phyloP scores from a whole-genome alignment of 257 asterid genomes.

The Coffea canephora region DNA sequence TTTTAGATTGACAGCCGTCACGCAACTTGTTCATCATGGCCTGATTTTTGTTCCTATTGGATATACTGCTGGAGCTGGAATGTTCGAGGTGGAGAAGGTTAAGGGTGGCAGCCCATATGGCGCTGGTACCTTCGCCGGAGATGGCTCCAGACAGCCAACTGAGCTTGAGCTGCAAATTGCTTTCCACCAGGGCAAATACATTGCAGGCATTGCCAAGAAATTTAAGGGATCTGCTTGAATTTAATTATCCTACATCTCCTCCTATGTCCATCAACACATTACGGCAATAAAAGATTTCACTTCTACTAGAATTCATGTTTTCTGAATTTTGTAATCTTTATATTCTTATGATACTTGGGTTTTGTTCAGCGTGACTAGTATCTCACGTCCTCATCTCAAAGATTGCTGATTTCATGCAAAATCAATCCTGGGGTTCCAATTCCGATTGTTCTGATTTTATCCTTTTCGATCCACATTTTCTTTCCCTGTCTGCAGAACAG shows the following conservation, averaged over 20 bases:
- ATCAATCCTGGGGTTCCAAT: too few relatives aligned
- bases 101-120: slow-evolving; percentile 44
- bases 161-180: slow-evolving; percentile 29
- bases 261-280: background rate
- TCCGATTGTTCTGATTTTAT: too few relatives aligned
- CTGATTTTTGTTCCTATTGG: slow-evolving; percentile 68
- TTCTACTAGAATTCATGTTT: background rate
- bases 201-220: slow-evolving; percentile 30
- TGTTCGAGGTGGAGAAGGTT: slow-evolving; percentile 52
- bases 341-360: background rate
- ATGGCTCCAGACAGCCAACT: slow-evolving; percentile 31
- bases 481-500: too few relatives aligned
- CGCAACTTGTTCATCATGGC: slow-evolving; percentile 65
- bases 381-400: too few relatives aligned
- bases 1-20: slow-evolving; percentile 59
- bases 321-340: background rate
- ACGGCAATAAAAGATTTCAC: background rate
- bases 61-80: slow-evolving; percentile 58
- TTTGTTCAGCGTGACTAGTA: too few relatives aligned
- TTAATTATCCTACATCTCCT: too few relatives aligned
- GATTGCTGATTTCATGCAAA: too few relatives aligned
- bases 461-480: too few relatives aligned
- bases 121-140: slow-evolving; percentile 44
- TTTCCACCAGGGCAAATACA: slow-evolving; percentile 37
- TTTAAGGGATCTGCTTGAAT: slow-evolving; percentile 25